Base-by-base conservation (phyloP, 148 eudicot genomes). In the Rhododendron vialii region DNA sequence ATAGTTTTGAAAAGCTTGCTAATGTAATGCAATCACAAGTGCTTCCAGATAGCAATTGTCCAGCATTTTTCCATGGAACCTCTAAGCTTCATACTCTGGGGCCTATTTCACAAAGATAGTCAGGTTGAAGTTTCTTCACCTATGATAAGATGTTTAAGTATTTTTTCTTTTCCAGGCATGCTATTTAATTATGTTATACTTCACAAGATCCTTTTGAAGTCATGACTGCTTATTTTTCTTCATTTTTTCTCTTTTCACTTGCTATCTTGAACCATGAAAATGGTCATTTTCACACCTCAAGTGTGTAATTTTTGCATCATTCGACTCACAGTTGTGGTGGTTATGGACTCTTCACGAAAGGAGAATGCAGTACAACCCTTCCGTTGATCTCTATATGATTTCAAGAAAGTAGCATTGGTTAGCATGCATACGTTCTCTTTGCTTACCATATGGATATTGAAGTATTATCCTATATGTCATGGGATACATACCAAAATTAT, bases 1-100 rank as follows among this genome's bases (percentile, higher is more conserved):
- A 75, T 63, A 50, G 10, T 13, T 15, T 5, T 61, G n/a, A 12
- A 24, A 15, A 83, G 84, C 22, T 45, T 83, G 33, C 79, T 41
- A 61, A 83, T 63, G 14, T 87, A 74, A 45, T 87, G 63, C 67
- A 71, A 83, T 55, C 69, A 65, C 80, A 73, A 84, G 20, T 84
- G 78, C 55, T 73, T 80, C 76, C 90, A 96, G 99, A 91, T 94
- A 79, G 94, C 98, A 85, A 88, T 95, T 89, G 89, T 87, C 86
- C 98, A 90, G 85, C 99, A 95, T 86, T 89, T 92, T 86, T 89
- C 86, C 41, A 78, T 78, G 77, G 96, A 94, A 91, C 94, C 95
- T 86, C 87, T 95, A 85, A 94, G 96, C 87, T 88, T 90, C 87
- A 35, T 88, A 84, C 93, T 95, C 81, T 84, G 87, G 85, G 90